Percentiles rank a stretch among this genome's conserved stretches.
Evolutionary conservation across 805 yeast genomes (phyloP).

Genomic region (Tetrapisispora iriomotensis): DNA sequence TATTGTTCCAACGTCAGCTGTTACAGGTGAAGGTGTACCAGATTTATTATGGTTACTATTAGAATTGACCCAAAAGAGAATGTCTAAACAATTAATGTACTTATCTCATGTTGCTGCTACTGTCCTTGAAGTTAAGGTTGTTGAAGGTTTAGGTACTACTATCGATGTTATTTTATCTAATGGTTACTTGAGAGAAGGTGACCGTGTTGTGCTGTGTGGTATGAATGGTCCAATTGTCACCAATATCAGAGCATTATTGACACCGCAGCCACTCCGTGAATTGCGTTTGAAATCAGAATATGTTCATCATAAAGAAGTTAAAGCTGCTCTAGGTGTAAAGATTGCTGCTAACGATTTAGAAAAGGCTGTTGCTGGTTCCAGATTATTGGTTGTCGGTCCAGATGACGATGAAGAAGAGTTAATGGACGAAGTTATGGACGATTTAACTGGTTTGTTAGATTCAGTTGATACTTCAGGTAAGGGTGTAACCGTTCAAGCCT

Average conservation of each 20-base stretch:
- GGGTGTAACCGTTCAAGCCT: conserved; percentile 98
- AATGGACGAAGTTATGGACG: conserved; percentile 98
- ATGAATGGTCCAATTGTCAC: conserved; percentile 98
- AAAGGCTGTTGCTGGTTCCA: conserved; percentile 98
- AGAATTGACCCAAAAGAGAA: conserved; percentile 95
- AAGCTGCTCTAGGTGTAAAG: conserved; percentile 98
- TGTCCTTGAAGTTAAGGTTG: conserved; percentile 90
- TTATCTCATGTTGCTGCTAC: conserved; percentile 87
- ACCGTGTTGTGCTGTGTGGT: conserved; percentile 91
- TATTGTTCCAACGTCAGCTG: conserved; percentile 97
- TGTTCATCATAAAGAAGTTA: conserved; percentile 92
- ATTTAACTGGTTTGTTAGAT: conserved; percentile 85
- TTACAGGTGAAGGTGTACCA: conserved; percentile 99
- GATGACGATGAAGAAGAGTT: conserved; percentile 96
- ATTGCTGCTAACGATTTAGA: conserved; percentile 96
- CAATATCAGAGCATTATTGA: conserved; percentile 85
- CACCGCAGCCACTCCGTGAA: conserved; percentile 97
- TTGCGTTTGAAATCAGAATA: conserved; percentile 94
- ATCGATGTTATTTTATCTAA: conserved; percentile 96
- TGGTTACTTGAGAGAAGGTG: conserved; percentile 92
- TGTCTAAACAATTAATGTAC: conserved; percentile 97
- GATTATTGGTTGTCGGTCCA: conserved; percentile 88
- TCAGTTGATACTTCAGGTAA: conserved; percentile 90
- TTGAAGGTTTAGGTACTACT: conserved; percentile 97
- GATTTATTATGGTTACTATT: conserved; percentile 91